phyloP scores from a whole-genome alignment of 1,284 basidiomycete species.

The Ustilago esculenta region DNA sequence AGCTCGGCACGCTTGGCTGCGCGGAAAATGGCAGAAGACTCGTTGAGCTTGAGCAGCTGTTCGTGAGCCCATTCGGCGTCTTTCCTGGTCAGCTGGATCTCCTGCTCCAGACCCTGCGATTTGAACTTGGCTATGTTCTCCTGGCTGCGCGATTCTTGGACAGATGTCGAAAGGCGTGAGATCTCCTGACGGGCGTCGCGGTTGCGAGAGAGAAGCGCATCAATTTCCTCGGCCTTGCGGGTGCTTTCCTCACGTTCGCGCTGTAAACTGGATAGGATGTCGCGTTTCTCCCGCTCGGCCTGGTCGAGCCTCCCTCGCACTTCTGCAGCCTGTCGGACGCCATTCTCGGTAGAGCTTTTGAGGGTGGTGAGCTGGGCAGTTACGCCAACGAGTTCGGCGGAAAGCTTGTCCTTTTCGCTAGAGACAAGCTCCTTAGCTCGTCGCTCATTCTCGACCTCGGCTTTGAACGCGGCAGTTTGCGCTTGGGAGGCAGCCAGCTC shows the following conservation, averaged over 20 bases:
- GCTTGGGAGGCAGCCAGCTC: constrained; percentile 35
- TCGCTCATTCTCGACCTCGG: constrained; percentile 41
- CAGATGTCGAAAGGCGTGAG: constrained; percentile 45
- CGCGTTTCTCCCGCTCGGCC: constrained; percentile 62
- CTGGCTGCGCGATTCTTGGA: constrained; percentile 53
- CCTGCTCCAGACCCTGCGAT: constrained; percentile 79
- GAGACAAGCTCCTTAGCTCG: constrained; percentile 39
- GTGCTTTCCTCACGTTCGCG: constrained; percentile 59
- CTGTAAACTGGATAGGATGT: constrained; percentile 60
- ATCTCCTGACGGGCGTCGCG: constrained; percentile 57
- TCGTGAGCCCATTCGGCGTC: constrained; percentile 74
- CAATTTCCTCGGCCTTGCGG: constrained; percentile 57
- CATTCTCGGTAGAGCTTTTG: constrained; percentile 43
- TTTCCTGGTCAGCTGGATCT: constrained; percentile 77
- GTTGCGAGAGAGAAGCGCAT: constrained; percentile 36
- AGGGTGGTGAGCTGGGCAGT: constrained; percentile 43
- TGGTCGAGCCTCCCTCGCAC: constrained; percentile 44
- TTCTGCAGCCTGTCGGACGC: constrained; percentile 45
- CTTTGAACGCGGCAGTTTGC: constrained; percentile 31
- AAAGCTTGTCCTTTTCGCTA: constrained; percentile 41
- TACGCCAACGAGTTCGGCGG: constrained; percentile 45
- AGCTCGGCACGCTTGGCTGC: constrained; percentile 74
- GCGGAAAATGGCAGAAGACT: constrained; percentile 44
- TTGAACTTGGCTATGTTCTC: constrained; percentile 73
- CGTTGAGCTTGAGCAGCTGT: constrained; percentile 57